These are phyloP conservation scores for Apiospora pterosperma DNA, from an alignment of 2,329 filamentous ascomycete species.

Conservation along the genomic window DNA sequence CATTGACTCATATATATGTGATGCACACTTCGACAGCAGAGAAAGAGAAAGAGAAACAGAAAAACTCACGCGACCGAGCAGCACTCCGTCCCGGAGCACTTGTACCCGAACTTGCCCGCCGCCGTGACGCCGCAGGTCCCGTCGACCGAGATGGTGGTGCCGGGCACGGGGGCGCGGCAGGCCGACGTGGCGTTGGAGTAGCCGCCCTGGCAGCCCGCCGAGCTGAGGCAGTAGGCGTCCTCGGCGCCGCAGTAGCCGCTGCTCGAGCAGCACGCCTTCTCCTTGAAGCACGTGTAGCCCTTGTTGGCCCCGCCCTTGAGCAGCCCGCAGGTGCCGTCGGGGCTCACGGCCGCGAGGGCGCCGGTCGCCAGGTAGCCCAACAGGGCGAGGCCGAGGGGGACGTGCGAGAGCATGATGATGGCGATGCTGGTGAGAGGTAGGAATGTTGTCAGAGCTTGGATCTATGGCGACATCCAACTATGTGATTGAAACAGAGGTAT, in stretches of 20 bases:
- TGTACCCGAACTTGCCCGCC: slow-evolving; percentile 24
- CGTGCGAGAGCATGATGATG: neutral
- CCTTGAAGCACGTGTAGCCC: slow-evolving; percentile 26
- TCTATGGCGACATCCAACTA: neutral
- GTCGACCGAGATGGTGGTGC: slow-evolving; percentile 24
- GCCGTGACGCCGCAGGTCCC: slow-evolving; percentile 26
- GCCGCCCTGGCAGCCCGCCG: slow-evolving; percentile 23
- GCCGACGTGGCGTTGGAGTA: slow-evolving; percentile 25
- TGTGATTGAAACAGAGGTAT: neutral
- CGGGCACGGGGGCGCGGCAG: slow-evolving; percentile 23
- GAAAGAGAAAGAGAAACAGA: neutral
- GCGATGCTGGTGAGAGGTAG: neutral
- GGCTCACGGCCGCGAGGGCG: slow-evolving; percentile 19
- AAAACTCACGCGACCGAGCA: slow-evolving; percentile 25
- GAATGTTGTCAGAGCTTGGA: neutral
- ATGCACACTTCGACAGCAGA: neutral
- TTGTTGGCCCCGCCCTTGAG: slow-evolving; percentile 18
- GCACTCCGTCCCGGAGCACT: slow-evolving; percentile 22
- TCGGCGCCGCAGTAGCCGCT: slow-evolving; percentile 27
- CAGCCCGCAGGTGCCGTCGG: slow-evolving; percentile 27
- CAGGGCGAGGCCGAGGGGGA: neutral
- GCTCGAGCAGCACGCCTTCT: slow-evolving; percentile 24
- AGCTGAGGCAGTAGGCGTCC: slow-evolving; percentile 25
- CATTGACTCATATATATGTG: neutral
- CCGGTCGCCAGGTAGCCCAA: neutral